Percentiles rank a stretch among this genome's conserved stretches.
These are phyloP conservation scores for Zygoascus bituminiphila DNA, from an alignment of 805 yeast species.

Conservation along the genomic window DNA sequence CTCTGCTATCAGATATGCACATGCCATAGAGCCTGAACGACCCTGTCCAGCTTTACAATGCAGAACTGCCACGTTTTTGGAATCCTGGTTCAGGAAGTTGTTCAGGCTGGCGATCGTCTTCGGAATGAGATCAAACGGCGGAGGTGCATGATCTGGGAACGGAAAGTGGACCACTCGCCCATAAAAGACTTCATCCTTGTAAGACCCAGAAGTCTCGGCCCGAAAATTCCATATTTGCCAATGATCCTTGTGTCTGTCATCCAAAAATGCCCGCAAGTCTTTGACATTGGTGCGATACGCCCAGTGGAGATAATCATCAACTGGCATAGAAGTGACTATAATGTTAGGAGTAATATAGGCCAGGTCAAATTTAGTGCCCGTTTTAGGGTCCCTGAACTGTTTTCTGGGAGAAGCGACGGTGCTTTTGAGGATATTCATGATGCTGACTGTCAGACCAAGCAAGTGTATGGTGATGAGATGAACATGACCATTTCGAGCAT, in stretches of 20 bases:
- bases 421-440: slow-evolving; percentile 19
- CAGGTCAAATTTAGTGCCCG: slow-evolving; percentile 43
- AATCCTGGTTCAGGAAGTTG: slow-evolving; percentile 30
- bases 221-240: slow-evolving; percentile 76
- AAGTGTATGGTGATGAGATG: no score
- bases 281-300: slow-evolving; percentile 45
- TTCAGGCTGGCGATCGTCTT: slow-evolving; percentile 39
- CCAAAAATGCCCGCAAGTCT: slow-evolving; percentile 44
- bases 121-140: slow-evolving; percentile 49
- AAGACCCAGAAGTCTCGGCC: slow-evolving; percentile 41
- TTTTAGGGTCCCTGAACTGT: slow-evolving; percentile 22
- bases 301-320: slow-evolving; percentile 31
- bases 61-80: slow-evolving; percentile 49
- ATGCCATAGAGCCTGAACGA: slow-evolving; percentile 68
- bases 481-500: no score
- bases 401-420: slow-evolving; percentile 26
- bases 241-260: slow-evolving; percentile 37
- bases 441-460: no score
- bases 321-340: slow-evolving; percentile 73
- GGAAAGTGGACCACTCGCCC: slow-evolving; percentile 39
- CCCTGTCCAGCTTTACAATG: slow-evolving; percentile 95
- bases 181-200: slow-evolving; percentile 32
- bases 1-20: slow-evolving; percentile 58
- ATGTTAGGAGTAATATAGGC: slow-evolving; percentile 57
- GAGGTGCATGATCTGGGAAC: slow-evolving; percentile 72